phyloP scores from a whole-genome alignment of 352 stramenopile species.

The Pythium phragmitis region DNA sequence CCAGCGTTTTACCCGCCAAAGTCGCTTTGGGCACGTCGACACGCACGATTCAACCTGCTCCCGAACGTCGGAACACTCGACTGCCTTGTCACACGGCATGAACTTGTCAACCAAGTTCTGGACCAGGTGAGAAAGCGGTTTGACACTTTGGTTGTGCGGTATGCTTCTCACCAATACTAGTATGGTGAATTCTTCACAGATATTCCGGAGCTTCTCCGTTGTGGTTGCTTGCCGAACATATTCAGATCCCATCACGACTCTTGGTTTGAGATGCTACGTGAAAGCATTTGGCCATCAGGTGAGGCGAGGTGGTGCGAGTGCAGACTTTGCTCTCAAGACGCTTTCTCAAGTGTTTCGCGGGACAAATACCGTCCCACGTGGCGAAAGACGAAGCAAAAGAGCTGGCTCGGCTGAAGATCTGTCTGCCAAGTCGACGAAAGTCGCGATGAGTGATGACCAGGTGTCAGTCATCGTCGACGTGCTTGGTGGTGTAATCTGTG shows the following conservation, averaged over 20 bases:
- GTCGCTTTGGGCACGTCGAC: constrained; percentile 4
- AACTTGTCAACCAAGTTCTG: not conserved
- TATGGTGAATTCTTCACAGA: constrained; percentile 1
- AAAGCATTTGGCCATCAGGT: constrained; percentile 7
- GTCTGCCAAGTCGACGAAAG: not conserved
- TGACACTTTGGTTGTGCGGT: not conserved
- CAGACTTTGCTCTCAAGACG: constrained; percentile 24
- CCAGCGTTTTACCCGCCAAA: not conserved
- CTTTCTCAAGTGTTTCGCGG: constrained; percentile 16
- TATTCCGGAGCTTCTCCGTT: constrained; percentile 14
- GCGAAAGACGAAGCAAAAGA: not conserved
- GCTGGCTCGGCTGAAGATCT: not conserved
- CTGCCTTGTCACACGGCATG: not conserved
- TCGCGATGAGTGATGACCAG: constrained; percentile 9
- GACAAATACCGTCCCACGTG: not conserved
- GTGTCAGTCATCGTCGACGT: constrained; percentile 7
- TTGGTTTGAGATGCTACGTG: constrained; percentile 14
- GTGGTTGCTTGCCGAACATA: constrained; percentile 3
- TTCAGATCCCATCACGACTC: not conserved
- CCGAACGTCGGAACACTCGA: constrained; percentile 11
- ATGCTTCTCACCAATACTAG: not conserved
- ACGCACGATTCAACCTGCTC: constrained; percentile 2
- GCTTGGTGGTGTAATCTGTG: constrained; percentile 3
- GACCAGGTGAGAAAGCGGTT: constrained; percentile 14
- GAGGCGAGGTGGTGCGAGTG: constrained; percentile 1